Evolutionary conservation across 495 filamentous ascomycete genomes (phyloP), one percentile per base, ranked within the genome.

Genomic region (Penicillium parvum): DNA sequence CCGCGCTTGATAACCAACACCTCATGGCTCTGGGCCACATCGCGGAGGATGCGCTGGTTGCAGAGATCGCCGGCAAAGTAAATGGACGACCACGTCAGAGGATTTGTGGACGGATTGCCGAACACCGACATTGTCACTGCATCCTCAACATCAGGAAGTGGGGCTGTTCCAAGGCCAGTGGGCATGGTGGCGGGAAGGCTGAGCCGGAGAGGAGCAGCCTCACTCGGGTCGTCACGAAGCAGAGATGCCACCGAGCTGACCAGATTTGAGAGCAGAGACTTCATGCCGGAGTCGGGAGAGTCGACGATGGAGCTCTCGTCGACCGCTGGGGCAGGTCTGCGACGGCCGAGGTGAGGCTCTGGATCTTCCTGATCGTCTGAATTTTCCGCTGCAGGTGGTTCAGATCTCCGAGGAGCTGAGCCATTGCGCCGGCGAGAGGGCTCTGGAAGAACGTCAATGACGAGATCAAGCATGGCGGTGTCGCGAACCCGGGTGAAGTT

Each of bases 1-100:
- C 92, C 92, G 15, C 92, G 84, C 22, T 79, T 82, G 45, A 97
- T 75, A 18, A 96, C 77, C 43, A 98, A 77, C 11, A 96, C 71
- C 48, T 95, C 81, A 61, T 94, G 74, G n/a, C 67, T 69, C 10
- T 77, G 78, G 0, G 78, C 73, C 3, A 83, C 71, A 1, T 74
- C 63, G 10, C 77, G 70, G 1, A 82, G 78, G 0, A 95, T 71
- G 12, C 72, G 75, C 11, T 69, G 63, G 28, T 77, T 53, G 64
- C 90, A 96, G 40, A 82, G 74, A 11, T 83, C 73, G 43, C 72
- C 82, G 15, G 85, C 79, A 44, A 87, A 75, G 66, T 85, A 89
- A 45, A 95, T 70, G 7, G 60, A 77, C 3, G 71, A 69, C 84
- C 83, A 90, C n/a, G 73, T 63, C 10, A 90, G 72, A 35, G 56